A percentile compares a stretch with the other conserved stretches of the same genome.
Conservation (phyloP, 192 early-diverging fungal genomes). For the Linnemannia hyalina region DNA sequence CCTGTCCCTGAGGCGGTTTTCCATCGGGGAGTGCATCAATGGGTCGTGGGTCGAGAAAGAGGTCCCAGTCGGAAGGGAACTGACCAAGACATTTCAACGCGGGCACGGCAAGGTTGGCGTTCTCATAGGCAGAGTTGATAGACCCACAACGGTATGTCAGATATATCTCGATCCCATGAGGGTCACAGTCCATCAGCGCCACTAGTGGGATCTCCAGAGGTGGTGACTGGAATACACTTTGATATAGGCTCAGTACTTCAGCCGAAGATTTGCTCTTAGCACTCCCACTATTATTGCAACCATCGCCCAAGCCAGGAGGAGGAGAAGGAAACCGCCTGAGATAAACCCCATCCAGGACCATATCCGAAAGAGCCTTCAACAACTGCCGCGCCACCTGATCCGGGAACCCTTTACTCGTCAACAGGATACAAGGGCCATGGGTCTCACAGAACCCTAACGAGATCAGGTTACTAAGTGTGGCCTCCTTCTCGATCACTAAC, state of each 20-base stretch:
- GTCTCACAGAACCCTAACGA: slow-evolving; percentile 33
- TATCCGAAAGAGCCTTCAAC: slow-evolving; percentile 20
- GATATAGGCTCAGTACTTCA: background rate
- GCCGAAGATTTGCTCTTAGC: background rate
- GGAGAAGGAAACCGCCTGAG: background rate
- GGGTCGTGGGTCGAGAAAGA: background rate
- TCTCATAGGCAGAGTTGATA: slow-evolving; percentile 39
- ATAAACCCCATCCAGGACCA: slow-evolving; percentile 18
- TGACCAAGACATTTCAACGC: slow-evolving; percentile 32
- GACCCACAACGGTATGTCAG: slow-evolving; percentile 46
- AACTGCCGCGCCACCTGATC: slow-evolving; percentile 25
- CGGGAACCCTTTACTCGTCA: slow-evolving; percentile 52
- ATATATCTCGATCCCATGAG: slow-evolving; percentile 39
- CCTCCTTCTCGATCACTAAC: slow-evolving; percentile 47
- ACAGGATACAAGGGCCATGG: slow-evolving; percentile 38
- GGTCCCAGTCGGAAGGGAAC: slow-evolving; percentile 32
- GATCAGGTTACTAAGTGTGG: slow-evolving; percentile 28
- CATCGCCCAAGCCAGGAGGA: background rate
- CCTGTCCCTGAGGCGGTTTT: background rate
- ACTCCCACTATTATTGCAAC: background rate
- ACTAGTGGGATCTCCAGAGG: slow-evolving; percentile 27
- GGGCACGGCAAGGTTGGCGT: slow-evolving; percentile 39
- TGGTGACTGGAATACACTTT: background rate
- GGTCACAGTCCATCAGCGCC: slow-evolving; percentile 45
- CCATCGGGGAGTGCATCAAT: background rate